phyloP scores from a whole-genome alignment of 2,329 filamentous ascomycete species.

The Ceratocystis eucalypticola region DNA sequence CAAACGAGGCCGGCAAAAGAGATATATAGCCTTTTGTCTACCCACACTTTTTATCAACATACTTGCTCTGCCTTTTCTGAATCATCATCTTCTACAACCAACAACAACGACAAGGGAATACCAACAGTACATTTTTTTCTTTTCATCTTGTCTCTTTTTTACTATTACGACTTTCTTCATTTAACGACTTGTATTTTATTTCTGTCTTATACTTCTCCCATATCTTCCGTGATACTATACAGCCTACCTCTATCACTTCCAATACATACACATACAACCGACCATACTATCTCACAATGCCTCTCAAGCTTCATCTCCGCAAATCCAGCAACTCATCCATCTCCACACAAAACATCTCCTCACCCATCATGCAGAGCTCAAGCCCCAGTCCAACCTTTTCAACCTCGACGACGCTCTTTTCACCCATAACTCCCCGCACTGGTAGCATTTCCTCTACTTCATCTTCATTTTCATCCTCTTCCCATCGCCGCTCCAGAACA shows the following conservation, averaged over 20 bases:
- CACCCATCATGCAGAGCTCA: conserved; percentile 13
- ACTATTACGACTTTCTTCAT: neutral
- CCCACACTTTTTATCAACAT: neutral
- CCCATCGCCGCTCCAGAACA: conserved; percentile 17
- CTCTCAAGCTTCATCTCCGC: conserved; percentile 13
- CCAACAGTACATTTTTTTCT: neutral
- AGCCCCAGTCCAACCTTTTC: conserved; percentile 12
- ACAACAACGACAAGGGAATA: neutral
- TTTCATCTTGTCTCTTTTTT: neutral
- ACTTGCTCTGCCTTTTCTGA: neutral
- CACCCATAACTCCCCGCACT: conserved; percentile 3
- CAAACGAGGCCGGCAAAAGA: neutral
- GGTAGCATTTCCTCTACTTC: conserved; percentile 1
- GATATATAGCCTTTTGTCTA: conserved; percentile 2
- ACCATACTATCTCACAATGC: conserved; percentile 7
- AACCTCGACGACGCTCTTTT: neutral
- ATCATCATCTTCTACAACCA: neutral
- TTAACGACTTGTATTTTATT: conserved; percentile 1
- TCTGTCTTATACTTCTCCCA: neutral
- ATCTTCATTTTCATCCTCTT: conserved; percentile 4
- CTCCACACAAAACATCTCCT: conserved; percentile 12
- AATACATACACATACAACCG: neutral
- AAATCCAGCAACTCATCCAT: conserved; percentile 17
- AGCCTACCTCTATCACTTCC: neutral
- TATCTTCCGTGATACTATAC: neutral